These are phyloP conservation scores for Diaporthe destruens DNA, from an alignment of 2,329 filamentous ascomycete genomes.

Conservation along the genomic window DNA sequence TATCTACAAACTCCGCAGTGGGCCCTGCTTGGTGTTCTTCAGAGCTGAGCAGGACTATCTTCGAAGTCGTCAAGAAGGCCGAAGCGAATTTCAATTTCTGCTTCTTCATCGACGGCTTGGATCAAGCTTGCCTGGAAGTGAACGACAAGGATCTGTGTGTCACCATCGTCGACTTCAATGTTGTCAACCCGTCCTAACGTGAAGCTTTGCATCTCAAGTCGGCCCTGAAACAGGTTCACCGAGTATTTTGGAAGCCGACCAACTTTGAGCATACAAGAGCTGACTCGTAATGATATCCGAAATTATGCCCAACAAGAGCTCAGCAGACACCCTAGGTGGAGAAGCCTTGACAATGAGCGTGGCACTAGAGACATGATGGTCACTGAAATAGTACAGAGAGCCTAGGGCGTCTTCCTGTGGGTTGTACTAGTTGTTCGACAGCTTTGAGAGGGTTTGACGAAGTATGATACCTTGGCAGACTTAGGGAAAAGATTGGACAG, in stretches of 20 bases:
- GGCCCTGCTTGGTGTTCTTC: neutral
- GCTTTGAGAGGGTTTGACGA: conserved; percentile 6
- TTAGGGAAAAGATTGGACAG: conserved; percentile 5
- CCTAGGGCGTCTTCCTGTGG: conserved; percentile 10
- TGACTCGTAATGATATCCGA: conserved; percentile 1
- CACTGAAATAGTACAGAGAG: conserved; percentile 7
- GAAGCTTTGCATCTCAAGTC: conserved; percentile 16
- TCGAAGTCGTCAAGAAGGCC: neutral
- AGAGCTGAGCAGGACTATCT: neutral
- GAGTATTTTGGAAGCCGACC: conserved; percentile 8
- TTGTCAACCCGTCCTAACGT: neutral
- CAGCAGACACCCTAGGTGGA: neutral
- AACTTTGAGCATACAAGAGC: conserved; percentile 12
- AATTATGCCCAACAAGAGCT: neutral
- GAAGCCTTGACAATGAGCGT: neutral
- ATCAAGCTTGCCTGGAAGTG: neutral
- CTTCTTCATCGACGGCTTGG: conserved; percentile 13
- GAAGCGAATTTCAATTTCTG: neutral
- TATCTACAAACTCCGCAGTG: no score
- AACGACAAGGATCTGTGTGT: neutral
- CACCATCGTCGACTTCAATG: neutral
- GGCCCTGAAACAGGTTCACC: conserved; percentile 3
- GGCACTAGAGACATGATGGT: neutral
- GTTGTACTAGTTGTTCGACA: conserved; percentile 1
- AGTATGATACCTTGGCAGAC: neutral